Evolutionary conservation across 257 asterid genomes (phyloP), one percentile per base, ranked within the genome.

Genomic region (Salvia rosmarinus): DNA sequence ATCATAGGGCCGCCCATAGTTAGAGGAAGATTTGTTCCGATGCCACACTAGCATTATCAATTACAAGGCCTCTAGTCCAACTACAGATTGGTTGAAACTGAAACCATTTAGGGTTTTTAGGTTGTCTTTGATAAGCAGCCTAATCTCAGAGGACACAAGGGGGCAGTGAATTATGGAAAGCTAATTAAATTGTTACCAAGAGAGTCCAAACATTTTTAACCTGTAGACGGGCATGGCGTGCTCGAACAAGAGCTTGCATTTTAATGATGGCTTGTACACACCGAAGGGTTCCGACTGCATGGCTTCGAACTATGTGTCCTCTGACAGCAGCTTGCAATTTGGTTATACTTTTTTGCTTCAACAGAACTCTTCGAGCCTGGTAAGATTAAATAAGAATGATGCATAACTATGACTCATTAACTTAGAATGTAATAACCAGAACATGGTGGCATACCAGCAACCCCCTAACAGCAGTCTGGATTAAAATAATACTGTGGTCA

Each of bases 271-370:
- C 91, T 79, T 85, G 96, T 64, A 95, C 86, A 54, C 99, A 95
- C 72, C 95, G 90, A 57, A 95, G 96, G 75, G 95, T 89, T 76
- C 98, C 99, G 70, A 85, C 86, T 23, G 99, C 99, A 75, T 87
- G 84, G 61, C 75, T 84, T 43, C 99, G 90, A 73, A 89, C 99
- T 68, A 91, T 77, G 69, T 88, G 97, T 64, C 99, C 99, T 69
- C 99, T 90, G 13, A 95, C 86, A 76, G 82, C 95, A 78, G 99
- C 97, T 95, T 95, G 99, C 82, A 95, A 82, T 71, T 81, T 91
- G 35, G 87, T 77, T 74, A 82, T 17, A 65, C 68, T 83, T 77
- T 90, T 84, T 72, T 87, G 87, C 87, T 85, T 85, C 85, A 84
- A 40, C 62, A 87, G 63, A 56, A 28, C 76, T 65, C 66, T 82